Percentiles rank a stretch among this genome's conserved stretches.
phyloP scores from a whole-genome alignment of 306 rosid genomes.

The Mucuna pruriens region DNA sequence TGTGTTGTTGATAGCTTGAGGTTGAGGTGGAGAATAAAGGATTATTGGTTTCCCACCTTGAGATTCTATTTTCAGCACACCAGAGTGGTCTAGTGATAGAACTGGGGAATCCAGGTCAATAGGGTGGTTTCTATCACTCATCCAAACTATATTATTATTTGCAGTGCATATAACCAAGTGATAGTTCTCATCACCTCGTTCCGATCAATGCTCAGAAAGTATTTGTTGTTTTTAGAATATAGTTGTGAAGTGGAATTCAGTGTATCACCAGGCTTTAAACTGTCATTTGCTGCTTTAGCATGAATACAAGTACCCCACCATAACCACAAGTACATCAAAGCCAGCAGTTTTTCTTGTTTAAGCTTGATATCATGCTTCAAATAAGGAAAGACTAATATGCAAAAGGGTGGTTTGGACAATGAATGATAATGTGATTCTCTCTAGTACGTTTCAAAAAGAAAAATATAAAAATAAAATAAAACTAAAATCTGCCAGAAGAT shows the following conservation, averaged over 20 bases:
- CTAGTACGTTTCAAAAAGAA: too few species aligned
- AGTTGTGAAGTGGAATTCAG: too few species aligned
- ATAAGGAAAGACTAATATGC: too few species aligned
- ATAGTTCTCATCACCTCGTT: background rate
- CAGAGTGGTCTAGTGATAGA: background rate
- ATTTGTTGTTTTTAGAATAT: background rate
- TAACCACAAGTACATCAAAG: background rate
- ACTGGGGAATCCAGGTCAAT: background rate
- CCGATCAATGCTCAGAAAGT: background rate
- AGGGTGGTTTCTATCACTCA: background rate
- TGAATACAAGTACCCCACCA: background rate
- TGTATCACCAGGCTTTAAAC: background rate
- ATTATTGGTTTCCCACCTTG: too few species aligned
- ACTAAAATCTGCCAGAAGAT: too few species aligned
- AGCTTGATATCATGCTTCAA: too few species aligned
- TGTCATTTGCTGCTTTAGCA: background rate
- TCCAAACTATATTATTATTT: background rate
- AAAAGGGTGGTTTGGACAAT: too few species aligned
- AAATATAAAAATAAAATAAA: too few species aligned
- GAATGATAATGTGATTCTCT: too few species aligned
- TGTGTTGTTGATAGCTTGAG: background rate
- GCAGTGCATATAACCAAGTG: too few species aligned
- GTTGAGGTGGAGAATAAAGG: background rate
- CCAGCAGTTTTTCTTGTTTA: too few species aligned
- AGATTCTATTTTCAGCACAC: background rate